A percentile compares a stretch with the other conserved stretches of the same genome.
Conservation (phyloP, 2,329 filamentous ascomycete genomes). For the Aspergillus arachidicola region DNA sequence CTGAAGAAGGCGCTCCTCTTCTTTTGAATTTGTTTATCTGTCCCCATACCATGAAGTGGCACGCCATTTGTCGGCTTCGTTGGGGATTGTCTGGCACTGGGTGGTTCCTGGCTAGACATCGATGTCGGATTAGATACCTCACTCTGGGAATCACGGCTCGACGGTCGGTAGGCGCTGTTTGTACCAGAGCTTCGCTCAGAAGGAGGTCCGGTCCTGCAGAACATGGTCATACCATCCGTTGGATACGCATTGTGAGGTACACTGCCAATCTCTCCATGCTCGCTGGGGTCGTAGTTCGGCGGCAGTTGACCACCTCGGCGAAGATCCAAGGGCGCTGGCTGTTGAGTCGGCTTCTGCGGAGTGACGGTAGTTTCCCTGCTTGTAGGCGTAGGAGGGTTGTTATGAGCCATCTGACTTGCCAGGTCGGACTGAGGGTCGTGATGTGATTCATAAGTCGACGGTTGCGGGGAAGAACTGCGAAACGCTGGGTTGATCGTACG, state of each 20-base stretch:
- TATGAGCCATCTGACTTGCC: constrained; percentile 68
- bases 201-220: constrained; percentile 76
- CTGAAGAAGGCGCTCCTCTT: constrained; percentile 87
- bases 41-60: constrained; percentile 48
- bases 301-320: constrained; percentile 44
- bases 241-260: constrained; percentile 94
- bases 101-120: constrained; percentile 80
- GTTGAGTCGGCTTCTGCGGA: constrained; percentile 52
- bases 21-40: constrained; percentile 69
- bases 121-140: constrained; percentile 89
- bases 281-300: constrained; percentile 57
- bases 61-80: constrained; percentile 58
- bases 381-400: constrained; percentile 49
- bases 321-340: constrained; percentile 41
- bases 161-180: constrained; percentile 68
- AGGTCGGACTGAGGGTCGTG: constrained; percentile 80
- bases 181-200: constrained; percentile 71
- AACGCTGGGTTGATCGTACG: constrained; percentile 94
- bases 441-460: constrained; percentile 88
- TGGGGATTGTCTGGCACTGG: constrained; percentile 73
- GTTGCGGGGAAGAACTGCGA: constrained; percentile 92
- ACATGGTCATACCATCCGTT: constrained; percentile 95
- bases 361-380: constrained; percentile 56
- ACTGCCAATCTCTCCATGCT: constrained; percentile 65
- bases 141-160: constrained; percentile 85